Conservation (phyloP, 768 basidiomycete genomes). For the Termitomyces sp. region DNA sequence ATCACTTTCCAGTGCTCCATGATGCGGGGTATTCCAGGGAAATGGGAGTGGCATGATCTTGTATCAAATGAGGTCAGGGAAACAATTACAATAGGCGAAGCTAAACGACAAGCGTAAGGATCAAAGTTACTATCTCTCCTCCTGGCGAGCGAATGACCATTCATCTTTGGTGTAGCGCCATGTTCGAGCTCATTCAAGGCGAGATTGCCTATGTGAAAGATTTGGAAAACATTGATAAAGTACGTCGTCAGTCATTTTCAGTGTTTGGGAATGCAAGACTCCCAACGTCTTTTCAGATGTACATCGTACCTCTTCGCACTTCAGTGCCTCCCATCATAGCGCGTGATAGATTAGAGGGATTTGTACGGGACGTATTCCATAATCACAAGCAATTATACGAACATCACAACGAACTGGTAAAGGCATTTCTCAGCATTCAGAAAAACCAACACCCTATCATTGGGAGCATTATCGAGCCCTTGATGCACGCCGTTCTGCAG, state of each 20-base stretch:
- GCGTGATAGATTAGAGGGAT: constrained; percentile 60
- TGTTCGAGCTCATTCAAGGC: constrained; percentile 92
- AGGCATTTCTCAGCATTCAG: constrained; percentile 80
- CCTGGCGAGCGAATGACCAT: neutral
- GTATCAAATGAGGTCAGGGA: constrained; percentile 63
- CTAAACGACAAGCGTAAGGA: constrained; percentile 79
- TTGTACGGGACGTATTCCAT: constrained; percentile 85
- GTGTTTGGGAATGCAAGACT: neutral
- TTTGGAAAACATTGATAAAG: constrained; percentile 78
- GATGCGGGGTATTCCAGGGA: constrained; percentile 71
- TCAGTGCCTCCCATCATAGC: constrained; percentile 79
- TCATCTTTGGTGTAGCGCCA: constrained; percentile 51
- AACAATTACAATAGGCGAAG: constrained; percentile 62
- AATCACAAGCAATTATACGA: constrained; percentile 74
- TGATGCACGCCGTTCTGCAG: constrained; percentile 85
- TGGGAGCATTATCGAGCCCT: constrained; percentile 71
- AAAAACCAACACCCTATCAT: constrained; percentile 81
- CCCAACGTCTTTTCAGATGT: constrained; percentile 50
- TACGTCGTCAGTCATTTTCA: neutral
- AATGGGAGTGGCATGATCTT: constrained; percentile 89
- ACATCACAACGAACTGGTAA: constrained; percentile 72
- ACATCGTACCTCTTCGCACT: constrained; percentile 70
- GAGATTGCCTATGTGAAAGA: constrained; percentile 95
- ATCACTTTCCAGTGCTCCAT: constrained; percentile 88
- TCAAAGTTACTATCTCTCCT: neutral